Conservation (phyloP, 768 basidiomycete genomes). For the Rhodosporidiobolus odoratus region DNA sequence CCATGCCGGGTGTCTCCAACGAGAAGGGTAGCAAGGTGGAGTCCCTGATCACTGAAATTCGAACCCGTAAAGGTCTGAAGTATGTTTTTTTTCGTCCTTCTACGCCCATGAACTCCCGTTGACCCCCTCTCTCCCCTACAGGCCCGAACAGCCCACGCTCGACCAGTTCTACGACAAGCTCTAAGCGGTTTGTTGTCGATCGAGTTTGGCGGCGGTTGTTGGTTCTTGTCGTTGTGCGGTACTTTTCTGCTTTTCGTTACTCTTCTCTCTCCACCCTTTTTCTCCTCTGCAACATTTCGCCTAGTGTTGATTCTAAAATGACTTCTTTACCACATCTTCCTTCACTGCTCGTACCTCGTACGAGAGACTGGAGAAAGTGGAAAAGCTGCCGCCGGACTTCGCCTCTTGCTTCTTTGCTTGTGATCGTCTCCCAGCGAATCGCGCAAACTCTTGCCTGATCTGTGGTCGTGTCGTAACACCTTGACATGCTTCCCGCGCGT, state of each 20-base stretch:
- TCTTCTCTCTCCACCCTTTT: neutral
- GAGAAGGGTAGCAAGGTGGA: conserved; percentile 83
- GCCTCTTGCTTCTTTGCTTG: too few species aligned
- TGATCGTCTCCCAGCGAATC: too few species aligned
- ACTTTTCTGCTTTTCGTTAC: neutral
- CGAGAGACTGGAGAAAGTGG: too few species aligned
- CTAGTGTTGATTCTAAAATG: conserved; percentile 6
- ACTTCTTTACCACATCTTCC: neutral
- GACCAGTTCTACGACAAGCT: conserved; percentile 74
- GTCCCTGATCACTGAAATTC: conserved; percentile 72
- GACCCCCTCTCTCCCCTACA: neutral
- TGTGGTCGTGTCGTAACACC: too few species aligned
- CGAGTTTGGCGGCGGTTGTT: too few species aligned
- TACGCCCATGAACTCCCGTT: neutral
- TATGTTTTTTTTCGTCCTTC: neutral
- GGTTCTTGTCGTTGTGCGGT: neutral
- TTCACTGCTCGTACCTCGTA: too few species aligned
- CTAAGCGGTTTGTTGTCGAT: neutral
- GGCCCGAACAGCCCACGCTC: neutral
- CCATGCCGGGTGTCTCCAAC: conserved; percentile 56
- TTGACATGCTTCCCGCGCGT: too few species aligned
- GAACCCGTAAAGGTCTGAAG: conserved; percentile 94
- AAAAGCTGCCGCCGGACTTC: too few species aligned
- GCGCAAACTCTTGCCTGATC: too few species aligned
- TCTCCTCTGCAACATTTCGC: neutral